These are phyloP conservation scores for Ophiognomonia clavigignenti-juglandacearum DNA, from an alignment of 2,329 filamentous ascomycete genomes.

Conservation along the genomic window DNA sequence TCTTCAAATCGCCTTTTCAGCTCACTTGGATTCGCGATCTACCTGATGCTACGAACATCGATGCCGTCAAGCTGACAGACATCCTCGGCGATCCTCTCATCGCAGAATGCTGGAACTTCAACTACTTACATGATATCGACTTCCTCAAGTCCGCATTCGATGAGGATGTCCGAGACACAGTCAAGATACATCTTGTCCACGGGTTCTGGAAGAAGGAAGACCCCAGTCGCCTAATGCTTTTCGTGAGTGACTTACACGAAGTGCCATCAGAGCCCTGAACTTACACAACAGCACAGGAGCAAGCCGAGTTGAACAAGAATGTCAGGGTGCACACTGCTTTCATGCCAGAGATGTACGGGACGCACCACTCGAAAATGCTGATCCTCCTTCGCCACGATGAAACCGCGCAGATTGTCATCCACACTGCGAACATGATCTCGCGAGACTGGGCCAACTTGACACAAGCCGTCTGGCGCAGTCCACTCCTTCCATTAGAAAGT, in stretches of 20 bases:
- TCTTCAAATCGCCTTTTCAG: conserved; percentile 60
- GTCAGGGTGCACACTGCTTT: conserved; percentile 68
- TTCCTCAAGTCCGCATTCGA: conserved; percentile 54
- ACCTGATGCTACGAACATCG: conserved; percentile 53
- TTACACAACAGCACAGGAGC: conserved; percentile 40
- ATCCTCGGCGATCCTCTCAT: conserved; percentile 72
- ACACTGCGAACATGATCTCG: conserved; percentile 88
- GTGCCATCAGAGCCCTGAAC: background rate
- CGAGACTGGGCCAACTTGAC: conserved; percentile 87
- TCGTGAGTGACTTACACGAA: conserved; percentile 37
- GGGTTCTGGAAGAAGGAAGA: conserved; percentile 67
- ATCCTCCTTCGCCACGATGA: conserved; percentile 75
- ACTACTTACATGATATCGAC: conserved; percentile 57
- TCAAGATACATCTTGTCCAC: conserved; percentile 53
- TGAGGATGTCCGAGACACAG: conserved; percentile 40
- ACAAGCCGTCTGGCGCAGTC: conserved; percentile 77
- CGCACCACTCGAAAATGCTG: conserved; percentile 84
- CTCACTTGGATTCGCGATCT: conserved; percentile 67
- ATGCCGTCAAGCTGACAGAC: conserved; percentile 60
- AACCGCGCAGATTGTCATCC: conserved; percentile 72
- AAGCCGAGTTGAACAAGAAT: conserved; percentile 58
- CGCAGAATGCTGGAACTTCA: conserved; percentile 66
- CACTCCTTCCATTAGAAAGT: conserved; percentile 53
- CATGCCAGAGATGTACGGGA: conserved; percentile 81
- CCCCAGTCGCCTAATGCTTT: conserved; percentile 47